A percentile compares a stretch with the other conserved stretches of the same genome.
These are phyloP conservation scores for Quercus engelmannii DNA, from an alignment of 306 rosid genomes.

Conservation along the genomic window DNA sequence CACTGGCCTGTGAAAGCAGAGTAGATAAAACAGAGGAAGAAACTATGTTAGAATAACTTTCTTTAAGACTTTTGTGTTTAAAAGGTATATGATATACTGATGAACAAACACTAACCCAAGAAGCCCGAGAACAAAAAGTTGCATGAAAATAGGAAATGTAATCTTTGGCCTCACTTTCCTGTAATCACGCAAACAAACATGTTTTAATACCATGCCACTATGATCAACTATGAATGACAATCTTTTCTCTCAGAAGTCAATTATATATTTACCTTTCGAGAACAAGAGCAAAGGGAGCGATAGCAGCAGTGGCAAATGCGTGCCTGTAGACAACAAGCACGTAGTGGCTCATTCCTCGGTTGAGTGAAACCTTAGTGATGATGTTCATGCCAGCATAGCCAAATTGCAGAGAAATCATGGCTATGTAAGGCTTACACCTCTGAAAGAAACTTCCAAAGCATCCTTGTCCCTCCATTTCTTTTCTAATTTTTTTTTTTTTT, in stretches of 20 bases:
- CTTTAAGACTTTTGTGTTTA: neutral
- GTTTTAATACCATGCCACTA: conserved; percentile 6
- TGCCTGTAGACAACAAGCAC: conserved; percentile 91
- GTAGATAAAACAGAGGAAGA: neutral
- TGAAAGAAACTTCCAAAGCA: conserved; percentile 27
- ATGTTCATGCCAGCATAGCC: conserved; percentile 97
- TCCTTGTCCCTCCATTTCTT: conserved; percentile 43
- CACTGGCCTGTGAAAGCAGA: conserved; percentile 58
- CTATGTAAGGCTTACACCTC: conserved; percentile 83
- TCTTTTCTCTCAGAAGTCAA: neutral
- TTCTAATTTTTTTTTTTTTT: conserved; percentile 19
- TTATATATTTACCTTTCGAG: conserved; percentile 61
- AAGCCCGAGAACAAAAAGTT: conserved; percentile 73
- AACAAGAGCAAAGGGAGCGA: conserved; percentile 91
- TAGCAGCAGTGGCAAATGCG: conserved; percentile 77
- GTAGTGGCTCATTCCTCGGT: conserved; percentile 89
- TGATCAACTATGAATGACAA: neutral
- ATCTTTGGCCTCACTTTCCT: conserved; percentile 88
- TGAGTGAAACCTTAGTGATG: conserved; percentile 77
- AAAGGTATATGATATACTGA: neutral
- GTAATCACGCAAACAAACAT: conserved; percentile 9
- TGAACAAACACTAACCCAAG: conserved; percentile 64
- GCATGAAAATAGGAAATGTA: conserved; percentile 60
- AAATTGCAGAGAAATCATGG: conserved; percentile 77
- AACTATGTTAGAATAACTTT: neutral